These are phyloP conservation scores for Solanum aculeatissimum DNA, from an alignment of 305 asterid genomes.

Conservation along the genomic window DNA sequence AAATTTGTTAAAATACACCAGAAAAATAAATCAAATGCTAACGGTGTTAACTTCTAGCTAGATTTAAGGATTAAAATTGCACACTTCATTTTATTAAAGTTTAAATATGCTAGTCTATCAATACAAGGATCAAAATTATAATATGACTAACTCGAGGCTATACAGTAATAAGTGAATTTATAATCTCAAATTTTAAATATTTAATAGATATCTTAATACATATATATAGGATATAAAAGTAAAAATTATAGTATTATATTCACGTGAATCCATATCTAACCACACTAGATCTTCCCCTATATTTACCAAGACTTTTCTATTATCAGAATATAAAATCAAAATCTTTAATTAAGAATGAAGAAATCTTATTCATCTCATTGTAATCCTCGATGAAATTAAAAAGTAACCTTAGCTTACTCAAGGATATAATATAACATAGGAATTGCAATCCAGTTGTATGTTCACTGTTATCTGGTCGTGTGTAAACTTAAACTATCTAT, in stretches of 20 bases:
- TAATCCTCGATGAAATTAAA: neutral
- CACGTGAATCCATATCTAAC: too few species aligned
- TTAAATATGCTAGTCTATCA: neutral
- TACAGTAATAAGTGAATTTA: too few species aligned
- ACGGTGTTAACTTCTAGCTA: neutral
- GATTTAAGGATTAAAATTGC: neutral
- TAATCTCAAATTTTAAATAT: too few species aligned
- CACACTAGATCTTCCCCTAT: too few species aligned
- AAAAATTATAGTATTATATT: too few species aligned
- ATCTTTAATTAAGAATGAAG: neutral
- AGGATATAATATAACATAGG: neutral
- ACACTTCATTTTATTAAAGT: neutral
- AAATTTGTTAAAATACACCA: too few species aligned
- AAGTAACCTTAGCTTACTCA: neutral
- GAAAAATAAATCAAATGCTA: neutral
- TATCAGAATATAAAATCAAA: too few species aligned
- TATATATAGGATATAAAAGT: too few species aligned
- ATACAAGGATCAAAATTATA: neutral
- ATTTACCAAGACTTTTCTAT: too few species aligned
- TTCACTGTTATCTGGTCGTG: neutral
- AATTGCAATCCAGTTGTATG: neutral
- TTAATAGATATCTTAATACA: too few species aligned
- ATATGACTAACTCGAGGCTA: neutral
- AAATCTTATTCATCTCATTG: accelerated
- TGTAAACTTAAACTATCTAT: neutral